Evolutionary conservation across 495 filamentous ascomycete species (phyloP), one percentile per base, ranked within the genome.

Genomic region (Aspergillus bridgeri): DNA sequence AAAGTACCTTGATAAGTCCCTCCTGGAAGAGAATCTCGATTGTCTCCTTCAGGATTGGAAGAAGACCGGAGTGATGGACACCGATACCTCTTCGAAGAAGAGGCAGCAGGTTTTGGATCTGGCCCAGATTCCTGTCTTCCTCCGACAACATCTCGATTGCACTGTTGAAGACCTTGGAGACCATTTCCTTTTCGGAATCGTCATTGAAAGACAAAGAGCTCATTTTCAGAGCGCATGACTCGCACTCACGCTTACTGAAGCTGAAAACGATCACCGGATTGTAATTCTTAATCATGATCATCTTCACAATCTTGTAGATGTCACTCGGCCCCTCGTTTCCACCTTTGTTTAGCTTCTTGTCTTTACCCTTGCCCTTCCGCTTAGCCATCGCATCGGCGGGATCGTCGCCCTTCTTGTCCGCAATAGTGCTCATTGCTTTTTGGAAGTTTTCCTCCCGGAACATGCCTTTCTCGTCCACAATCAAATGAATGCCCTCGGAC

Each of bases 11-110:
- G 75, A 98, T 96, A 51, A 98, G 80, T 56, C 91, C 91, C 71
- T 98, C 94, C 69, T 98, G 94, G 81, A 98, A 98, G 33, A 98
- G 77, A 70, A 98, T 98, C 73, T 98, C 94, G 65, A 98, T 98
- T 5, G 92, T 96, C 75, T 98, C 94, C 71, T 98, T 98, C 49
- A 98, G 74, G 67, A 98, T 98, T 8, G 94, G 94, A 42, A 98
- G 80, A 11, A 98, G 81, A 53, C 94, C 94, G 20, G 92, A 96
- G 75, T 98, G 94, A 81, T 98, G 94, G 60, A 98, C 88, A 67
- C 94, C 94, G 64, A 98, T 95, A 59, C 94, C 94, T 64, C 91
- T 88, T 43, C 90, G 86, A 33, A 98, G 76, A 42, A 98, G 80
- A 3, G 94, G 94, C 9, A 98, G 75, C 58, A 98, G 90, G 66